Evolutionary conservation across 495 filamentous ascomycete species (phyloP), one percentile per base, ranked within the genome.

Genomic region (Poronia punctata): DNA sequence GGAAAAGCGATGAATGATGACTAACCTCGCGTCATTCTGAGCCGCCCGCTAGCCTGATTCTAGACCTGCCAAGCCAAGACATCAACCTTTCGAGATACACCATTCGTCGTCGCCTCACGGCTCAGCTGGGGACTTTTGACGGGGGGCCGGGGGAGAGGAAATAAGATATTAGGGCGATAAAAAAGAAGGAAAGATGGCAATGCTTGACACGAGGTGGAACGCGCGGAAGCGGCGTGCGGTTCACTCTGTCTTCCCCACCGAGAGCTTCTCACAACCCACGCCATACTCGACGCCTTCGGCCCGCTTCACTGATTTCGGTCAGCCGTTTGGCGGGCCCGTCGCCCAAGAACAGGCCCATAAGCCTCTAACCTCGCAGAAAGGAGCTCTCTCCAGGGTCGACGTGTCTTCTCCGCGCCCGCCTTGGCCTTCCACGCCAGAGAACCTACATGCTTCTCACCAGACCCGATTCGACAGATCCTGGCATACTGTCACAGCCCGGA

Each of bases 381-480:
- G 44, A 39, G 35, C 34, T 27, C 31, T 29, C 25, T 28, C 38
- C 16, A 25, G 24, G 9, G 25, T 23, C 15, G 22, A 9, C 14
- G 25, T 33, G 28, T 40, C 26, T 12, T 29, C n/a, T 7, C 28
- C 22, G 18, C 40, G 15, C 24, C 48, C 48, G 31, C 25, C 46
- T 18, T 49, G 38, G 19, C 38, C 31, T 22, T 26, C 40, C 12
- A 38, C 46, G 12, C 57, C 54, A 2, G 54, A 48, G 21, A 47
- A 52, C 18, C 43, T 45, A 4, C 54, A 58, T 8, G 53, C 45
- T 15, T 49, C 59, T 27, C 76, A 86, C 42, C 79, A 82, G 53
- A 64, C 69, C 38, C 60, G 60, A 38, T 86, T 79, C 72, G 75
- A 84, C 47, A 70, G 75, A 38, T 77, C 83, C 25, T 87, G 84